Conservation (phyloP, 2,329 filamentous ascomycete species). For the Domatiomyces globalis region DNA sequence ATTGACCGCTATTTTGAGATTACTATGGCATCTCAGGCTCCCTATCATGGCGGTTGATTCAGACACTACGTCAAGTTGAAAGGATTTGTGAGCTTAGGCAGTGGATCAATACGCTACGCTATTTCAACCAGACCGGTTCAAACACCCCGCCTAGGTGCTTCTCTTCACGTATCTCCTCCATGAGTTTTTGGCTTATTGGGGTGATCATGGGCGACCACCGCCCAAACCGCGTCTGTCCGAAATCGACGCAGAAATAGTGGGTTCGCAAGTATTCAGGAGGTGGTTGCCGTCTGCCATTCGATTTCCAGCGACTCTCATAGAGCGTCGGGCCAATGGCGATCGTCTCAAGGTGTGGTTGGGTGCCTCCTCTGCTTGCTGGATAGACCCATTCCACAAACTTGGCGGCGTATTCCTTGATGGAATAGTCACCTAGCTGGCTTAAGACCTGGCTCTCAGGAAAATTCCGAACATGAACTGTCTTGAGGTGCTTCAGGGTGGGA, state of each 20-base stretch:
- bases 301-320: constrained; percentile 16
- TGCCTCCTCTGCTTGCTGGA: constrained; percentile 8
- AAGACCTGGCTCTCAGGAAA: constrained; percentile 16
- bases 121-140: constrained; percentile 19
- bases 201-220: constrained; percentile 17
- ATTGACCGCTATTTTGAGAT: no score
- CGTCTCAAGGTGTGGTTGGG: constrained; percentile 11
- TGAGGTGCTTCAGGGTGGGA: constrained; percentile 11
- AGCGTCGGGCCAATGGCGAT: constrained; percentile 18
- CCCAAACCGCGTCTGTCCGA: constrained; percentile 17
- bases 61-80: no score
- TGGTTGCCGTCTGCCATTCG: constrained; percentile 1
- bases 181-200: constrained; percentile 14
- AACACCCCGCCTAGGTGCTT: constrained; percentile 17
- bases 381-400: constrained; percentile 19
- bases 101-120: background rate
- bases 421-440: constrained; percentile 17
- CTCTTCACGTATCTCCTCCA: constrained; percentile 13
- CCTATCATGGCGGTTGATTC: no score
- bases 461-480: constrained; percentile 18
- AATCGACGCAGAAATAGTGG: constrained; percentile 18
- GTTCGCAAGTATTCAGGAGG: constrained; percentile 16
- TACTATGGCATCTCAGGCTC: no score
- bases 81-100: background rate
- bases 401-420: constrained; percentile 17